A percentile compares a stretch with the other conserved stretches of the same genome.
phyloP scores from a whole-genome alignment of 2,329 filamentous ascomycete species.

The Pseudofabraea citricarpa region DNA sequence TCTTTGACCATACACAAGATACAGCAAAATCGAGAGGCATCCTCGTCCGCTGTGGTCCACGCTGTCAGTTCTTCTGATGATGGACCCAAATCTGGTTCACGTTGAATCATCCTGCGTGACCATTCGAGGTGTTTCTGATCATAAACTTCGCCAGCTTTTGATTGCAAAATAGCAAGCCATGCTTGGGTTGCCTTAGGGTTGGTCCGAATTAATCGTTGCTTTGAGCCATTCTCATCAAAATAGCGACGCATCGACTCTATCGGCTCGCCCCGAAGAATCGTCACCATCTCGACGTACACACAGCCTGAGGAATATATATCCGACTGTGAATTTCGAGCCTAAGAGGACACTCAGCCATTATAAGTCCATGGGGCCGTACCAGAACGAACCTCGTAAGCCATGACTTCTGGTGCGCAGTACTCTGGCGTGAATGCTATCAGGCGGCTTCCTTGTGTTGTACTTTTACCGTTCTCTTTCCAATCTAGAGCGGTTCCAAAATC shows the following conservation, averaged over 20 bases:
- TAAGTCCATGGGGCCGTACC: neutral
- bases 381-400: neutral
- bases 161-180: too few species aligned
- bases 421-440: neutral
- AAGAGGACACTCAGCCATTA: neutral
- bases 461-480: neutral
- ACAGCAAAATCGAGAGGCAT: too few species aligned
- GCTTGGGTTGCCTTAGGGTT: neutral
- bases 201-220: neutral
- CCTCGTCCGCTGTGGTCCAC: too few species aligned
- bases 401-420: neutral
- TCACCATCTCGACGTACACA: neutral
- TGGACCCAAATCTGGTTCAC: too few species aligned
- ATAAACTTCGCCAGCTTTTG: too few species aligned
- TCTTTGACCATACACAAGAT: too few species aligned
- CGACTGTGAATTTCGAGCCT: neutral
- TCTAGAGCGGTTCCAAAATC: neutral
- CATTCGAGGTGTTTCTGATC: too few species aligned
- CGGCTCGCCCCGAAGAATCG: neutral
- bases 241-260: neutral
- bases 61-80: too few species aligned
- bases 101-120: too few species aligned
- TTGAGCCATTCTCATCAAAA: neutral
- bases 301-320: neutral
- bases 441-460: neutral